Conservation (phyloP, 202 grass and related monocot genomes). For the Thinopyrum obtusiflorum region DNA sequence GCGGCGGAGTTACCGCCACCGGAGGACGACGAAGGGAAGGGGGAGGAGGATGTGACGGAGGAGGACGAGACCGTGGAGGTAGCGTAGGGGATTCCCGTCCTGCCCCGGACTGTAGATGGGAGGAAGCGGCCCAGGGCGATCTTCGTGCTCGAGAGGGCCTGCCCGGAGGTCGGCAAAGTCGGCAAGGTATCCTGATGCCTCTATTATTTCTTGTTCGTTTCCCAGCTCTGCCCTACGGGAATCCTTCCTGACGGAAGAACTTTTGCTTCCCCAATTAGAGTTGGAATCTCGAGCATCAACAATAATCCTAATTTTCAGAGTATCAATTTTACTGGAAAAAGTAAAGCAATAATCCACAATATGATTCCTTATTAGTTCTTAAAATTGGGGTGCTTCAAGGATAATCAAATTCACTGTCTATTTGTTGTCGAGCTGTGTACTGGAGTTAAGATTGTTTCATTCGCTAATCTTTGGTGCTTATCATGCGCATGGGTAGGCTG, state of each 20-base stretch:
- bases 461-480: too few relatives aligned
- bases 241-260: too few relatives aligned
- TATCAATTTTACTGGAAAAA: too few relatives aligned
- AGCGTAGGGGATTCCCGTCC: conserved; percentile 47
- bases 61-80: neutral
- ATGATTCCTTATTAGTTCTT: neutral
- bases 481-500: neutral
- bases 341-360: too few relatives aligned
- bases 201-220: too few relatives aligned
- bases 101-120: conserved; percentile 46
- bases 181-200: conserved; percentile 56
- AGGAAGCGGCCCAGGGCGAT: conserved; percentile 61
- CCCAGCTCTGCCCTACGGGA: too few relatives aligned
- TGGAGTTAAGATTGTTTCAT: neutral
- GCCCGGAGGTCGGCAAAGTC: conserved; percentile 93
- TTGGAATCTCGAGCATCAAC: too few relatives aligned
- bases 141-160: conserved; percentile 89
- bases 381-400: neutral
- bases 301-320: neutral
- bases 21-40: neutral
- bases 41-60: neutral
- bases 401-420: neutral
- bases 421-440: neutral
- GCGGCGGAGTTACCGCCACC: neutral
- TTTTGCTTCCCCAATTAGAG: too few relatives aligned